Evolutionary conservation across 2,329 filamentous ascomycete species (phyloP), one percentile per base, ranked within the genome.

Genomic region (Helotiales sp.): DNA sequence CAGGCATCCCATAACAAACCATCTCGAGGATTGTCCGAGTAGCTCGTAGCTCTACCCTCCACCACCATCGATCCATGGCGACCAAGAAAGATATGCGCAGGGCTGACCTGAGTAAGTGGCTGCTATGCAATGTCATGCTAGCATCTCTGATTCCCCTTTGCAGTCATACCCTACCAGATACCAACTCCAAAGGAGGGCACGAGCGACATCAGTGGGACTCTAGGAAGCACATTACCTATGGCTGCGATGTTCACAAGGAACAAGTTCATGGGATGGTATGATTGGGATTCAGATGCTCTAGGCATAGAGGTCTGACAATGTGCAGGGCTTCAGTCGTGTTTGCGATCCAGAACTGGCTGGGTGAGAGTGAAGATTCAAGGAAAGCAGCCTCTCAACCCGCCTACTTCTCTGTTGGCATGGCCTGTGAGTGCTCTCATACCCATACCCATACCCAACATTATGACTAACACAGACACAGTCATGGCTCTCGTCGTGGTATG

Each of bases 201-300:
- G 64, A 74, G 75, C 58, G 92, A 96, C 70, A 83, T 96, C 74
- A 80, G 84, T 53, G 88, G 89, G 75, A 91, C 81, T 27, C 70
- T 87, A 55, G 78, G 82, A 27, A 93, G 88, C 70, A 96, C 93
- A 33, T 80, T 98, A 71, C 93, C 93, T 58, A 97, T 97, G 93
- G 92, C 91, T 58, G 93, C 93, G 63, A 96, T 96, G 82, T 95
- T 96, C 73, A 95, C 89, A 67, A 84, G 92, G 66, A 96, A 96
- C 77, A 89, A 90, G 82, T 95, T 84, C 69, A 76, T 88, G 57
- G 85, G 85, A 70, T 88, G 85, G 83, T 85, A 74, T 60, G 51
- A 31, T 46, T 13, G 17, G 27, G n/a, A 4, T 30, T 17, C 29
- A 78, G 59, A 13, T 38, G 42, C 33, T 52, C 27, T 25, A 40